Conservation (phyloP, 495 filamentous ascomycete species). For the Glonium stellatum region DNA sequence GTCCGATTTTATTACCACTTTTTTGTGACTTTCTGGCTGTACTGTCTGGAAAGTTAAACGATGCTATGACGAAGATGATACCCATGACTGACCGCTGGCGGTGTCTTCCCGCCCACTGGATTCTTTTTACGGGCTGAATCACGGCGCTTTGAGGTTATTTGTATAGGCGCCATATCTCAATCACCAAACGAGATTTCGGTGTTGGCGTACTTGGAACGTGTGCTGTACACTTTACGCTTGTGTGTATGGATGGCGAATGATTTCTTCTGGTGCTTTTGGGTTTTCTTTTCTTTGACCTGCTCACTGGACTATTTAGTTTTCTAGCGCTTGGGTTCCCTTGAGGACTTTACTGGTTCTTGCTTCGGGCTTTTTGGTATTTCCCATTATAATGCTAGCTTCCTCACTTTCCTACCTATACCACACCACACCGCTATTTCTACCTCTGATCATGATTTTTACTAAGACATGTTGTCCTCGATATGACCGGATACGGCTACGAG, state of each 20-base stretch:
- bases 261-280: not conserved
- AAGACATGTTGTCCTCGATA: too few species aligned
- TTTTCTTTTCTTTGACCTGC: not conserved
- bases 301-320: not conserved
- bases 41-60: not conserved
- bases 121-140: not conserved
- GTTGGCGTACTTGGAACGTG: not conserved
- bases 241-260: not conserved
- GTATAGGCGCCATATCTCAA: too few species aligned
- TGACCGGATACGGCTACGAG: too few species aligned
- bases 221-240: not conserved
- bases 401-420: too few species aligned
- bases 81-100: slow-evolving; percentile 1
- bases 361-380: not conserved
- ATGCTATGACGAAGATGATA: slow-evolving; percentile 4
- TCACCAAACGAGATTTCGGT: not conserved
- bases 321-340: not conserved
- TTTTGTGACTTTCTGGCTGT: not conserved
- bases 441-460: too few species aligned
- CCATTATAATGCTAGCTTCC: not conserved
- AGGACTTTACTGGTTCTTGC: not conserved
- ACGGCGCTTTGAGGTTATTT: not conserved
- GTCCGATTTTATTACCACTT: not conserved
- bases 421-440: too few species aligned
- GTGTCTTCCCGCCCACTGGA: not conserved